Percentiles rank a stretch among this genome's conserved stretches.
Evolutionary conservation across 805 yeast genomes (phyloP).

Genomic region (Limtongozyma cylindracea): DNA sequence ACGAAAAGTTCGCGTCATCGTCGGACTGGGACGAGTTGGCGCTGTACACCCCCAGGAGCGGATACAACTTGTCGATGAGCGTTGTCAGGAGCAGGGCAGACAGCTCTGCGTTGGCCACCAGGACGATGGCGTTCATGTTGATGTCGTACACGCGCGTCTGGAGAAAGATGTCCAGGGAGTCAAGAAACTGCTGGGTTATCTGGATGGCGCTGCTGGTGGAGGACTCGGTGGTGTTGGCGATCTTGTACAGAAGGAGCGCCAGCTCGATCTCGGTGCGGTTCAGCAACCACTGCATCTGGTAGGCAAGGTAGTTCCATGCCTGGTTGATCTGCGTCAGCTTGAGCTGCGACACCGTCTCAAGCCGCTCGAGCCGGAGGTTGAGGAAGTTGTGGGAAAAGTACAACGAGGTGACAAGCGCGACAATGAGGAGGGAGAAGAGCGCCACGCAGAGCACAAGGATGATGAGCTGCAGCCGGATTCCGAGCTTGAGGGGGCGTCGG

Average conservation of each 20-base stretch:
- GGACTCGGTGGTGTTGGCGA: conserved; percentile 39
- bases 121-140: conserved; percentile 19
- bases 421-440: conserved; percentile 37
- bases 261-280: conserved; percentile 31
- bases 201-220: conserved; percentile 16
- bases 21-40: no score
- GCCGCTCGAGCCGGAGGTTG: conserved; percentile 37
- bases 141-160: conserved; percentile 47
- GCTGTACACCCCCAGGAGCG: not conserved
- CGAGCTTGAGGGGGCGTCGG: conserved; percentile 14
- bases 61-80: not conserved
- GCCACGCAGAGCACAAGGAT: conserved; percentile 47
- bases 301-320: conserved; percentile 31
- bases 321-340: conserved; percentile 64
- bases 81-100: conserved; percentile 10
- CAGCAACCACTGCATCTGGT: conserved; percentile 43
- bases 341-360: conserved; percentile 56
- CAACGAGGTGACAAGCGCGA: conserved; percentile 51
- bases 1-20: no score
- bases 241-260: conserved; percentile 35
- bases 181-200: conserved; percentile 30
- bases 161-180: conserved; percentile 35
- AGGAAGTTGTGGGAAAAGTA: conserved; percentile 44
- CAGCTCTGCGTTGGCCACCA: conserved; percentile 10
- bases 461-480: conserved; percentile 56